Base-by-base conservation (phyloP, 1,284 basidiomycete species). In the Leccinum ponderosum region DNA sequence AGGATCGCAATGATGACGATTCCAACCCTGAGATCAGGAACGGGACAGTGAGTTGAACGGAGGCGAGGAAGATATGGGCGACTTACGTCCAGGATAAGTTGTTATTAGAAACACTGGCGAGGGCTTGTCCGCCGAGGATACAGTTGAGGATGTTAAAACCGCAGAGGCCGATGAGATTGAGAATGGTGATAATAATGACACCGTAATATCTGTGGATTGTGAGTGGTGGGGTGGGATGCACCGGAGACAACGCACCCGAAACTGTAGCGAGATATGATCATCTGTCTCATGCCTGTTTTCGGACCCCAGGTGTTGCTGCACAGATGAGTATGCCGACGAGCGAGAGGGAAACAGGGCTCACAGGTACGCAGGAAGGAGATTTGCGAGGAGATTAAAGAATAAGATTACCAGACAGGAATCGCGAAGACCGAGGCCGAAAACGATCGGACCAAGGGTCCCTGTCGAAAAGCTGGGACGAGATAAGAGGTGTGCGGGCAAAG, bases 1-100 rank as follows among this genome's bases (percentile, higher is more conserved):
- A 97, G 81, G 31, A 91, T 66, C 0, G 86, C 83, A 27, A 97
- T 90, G 53, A 98, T 87, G 27, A 95, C 90, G 60, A 98, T 98
- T 1, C 95, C 95, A 14, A 97, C 90, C 55, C 89, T 91, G 61
- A 31, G 33, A 9, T 48, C 31, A 56, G 62, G 53, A 31, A 68
- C 60, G 17, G 6, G 12, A 52, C 33, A 7, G 31, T 55, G 58
- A 59, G 44, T 7, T 27, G 14, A 52, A 62, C 15, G 62, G 55
- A 64, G 56, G 55, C 33, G 58, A 55, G 47, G 31, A 61, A 58
- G 54, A 9, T 50, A 25, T 33, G n/a, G 31, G 3, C 51, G 25
- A 71, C 80, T 59, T 68, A 90, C 89, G 80, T 84, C 88, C 89
- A 91, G 63, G 81, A 86, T 37, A 91, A 76, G 64, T 78, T 77